A percentile compares a stretch with the other conserved stretches of the same genome.
Evolutionary conservation across 345 rosid species (phyloP).

Genomic region (Salix caprea): DNA sequence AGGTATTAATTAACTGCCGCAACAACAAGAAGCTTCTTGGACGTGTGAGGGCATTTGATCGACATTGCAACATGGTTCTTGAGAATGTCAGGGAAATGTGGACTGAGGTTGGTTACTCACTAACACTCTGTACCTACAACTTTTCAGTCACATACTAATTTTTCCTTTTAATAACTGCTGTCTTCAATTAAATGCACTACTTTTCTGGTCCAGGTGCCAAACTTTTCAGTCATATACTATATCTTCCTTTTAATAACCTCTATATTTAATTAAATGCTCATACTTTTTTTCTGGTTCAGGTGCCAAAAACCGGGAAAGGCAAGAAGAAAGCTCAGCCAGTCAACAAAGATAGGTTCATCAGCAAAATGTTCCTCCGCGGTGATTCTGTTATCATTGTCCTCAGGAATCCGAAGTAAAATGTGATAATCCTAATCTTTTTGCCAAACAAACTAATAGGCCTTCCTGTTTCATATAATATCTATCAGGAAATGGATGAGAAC

Average conservation of each 20-base stretch:
- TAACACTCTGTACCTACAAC: conserved; percentile 16
- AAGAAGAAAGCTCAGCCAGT: conserved; percentile 95
- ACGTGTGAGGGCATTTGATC: conserved; percentile 90
- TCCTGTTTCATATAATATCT: background rate
- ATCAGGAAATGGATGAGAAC: background rate
- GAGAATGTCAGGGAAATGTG: conserved; percentile 99
- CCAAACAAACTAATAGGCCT: background rate
- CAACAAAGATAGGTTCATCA: conserved; percentile 90
- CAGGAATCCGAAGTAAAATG: conserved; percentile 77
- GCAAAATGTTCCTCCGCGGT: conserved; percentile 97
- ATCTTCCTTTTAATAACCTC: background rate
- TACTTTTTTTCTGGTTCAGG: conserved; percentile 29
- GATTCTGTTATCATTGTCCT: conserved; percentile 97
- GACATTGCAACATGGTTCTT: conserved; percentile 99
- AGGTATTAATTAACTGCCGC: conserved; percentile 90
- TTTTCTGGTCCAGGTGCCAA: conserved; percentile 51
- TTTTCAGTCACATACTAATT: background rate
- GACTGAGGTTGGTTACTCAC: conserved; percentile 69
- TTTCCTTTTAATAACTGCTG: background rate
- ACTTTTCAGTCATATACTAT: conserved; percentile 3
- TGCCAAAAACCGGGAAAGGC: conserved; percentile 94
- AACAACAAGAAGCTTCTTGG: conserved; percentile 88
- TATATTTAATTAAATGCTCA: background rate
- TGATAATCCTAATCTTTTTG: background rate
- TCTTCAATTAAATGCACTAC: background rate